Evolutionary conservation across 2,329 filamentous ascomycete genomes (phyloP), one percentile per base, ranked within the genome.

Genomic region (Phialophora tarda): DNA sequence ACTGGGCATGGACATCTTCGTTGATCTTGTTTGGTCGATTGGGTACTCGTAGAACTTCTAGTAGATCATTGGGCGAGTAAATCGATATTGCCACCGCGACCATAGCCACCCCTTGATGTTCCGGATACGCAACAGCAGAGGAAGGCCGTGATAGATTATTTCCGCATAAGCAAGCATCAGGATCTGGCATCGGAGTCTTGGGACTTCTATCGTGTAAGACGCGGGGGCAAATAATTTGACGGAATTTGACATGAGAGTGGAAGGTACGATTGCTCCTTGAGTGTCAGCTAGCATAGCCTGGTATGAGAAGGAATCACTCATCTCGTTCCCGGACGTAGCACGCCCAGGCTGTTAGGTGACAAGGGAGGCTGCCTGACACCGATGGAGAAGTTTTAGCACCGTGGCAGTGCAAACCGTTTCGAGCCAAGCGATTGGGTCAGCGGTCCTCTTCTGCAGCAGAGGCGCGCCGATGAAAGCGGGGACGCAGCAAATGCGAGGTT

Each of bases 331-430:
- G 47, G 26, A 61, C 48, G 32, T 28, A 47, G 48, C 11, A 55
- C 4, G 51, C 50, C 59, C 17, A 62, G 48, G n/a, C 14, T 47
- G 32, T 26, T 32, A 32, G 51, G 41, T 28, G 54, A 57, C 62
- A 44, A 64, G 57, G 59, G 48, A 62, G 54, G 59, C 38, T 59
- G 59, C 66, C 63, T 68, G 63, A 58, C 61, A 34, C 28, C 4
- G 53, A 60, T 48, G 57, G 57, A 62, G 53, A 48, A 47, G 24
- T 48, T 41, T 65, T 66, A 65, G 63, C 58, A 63, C 30, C 24
- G 66, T 68, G 66, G 66, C 66, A 68, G 66, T 68, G 66, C 66
- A 68, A 68, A 63, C 24, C 48, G 12, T n/a, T 28, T 50, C 48
- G 28, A 7, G 32, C 17, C 12, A 64, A 58, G 57, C 62, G 53